Evolutionary conservation across 495 filamentous ascomycete species (phyloP), one percentile per base, ranked within the genome.

Genomic region (Astrocystis sublimbata): DNA sequence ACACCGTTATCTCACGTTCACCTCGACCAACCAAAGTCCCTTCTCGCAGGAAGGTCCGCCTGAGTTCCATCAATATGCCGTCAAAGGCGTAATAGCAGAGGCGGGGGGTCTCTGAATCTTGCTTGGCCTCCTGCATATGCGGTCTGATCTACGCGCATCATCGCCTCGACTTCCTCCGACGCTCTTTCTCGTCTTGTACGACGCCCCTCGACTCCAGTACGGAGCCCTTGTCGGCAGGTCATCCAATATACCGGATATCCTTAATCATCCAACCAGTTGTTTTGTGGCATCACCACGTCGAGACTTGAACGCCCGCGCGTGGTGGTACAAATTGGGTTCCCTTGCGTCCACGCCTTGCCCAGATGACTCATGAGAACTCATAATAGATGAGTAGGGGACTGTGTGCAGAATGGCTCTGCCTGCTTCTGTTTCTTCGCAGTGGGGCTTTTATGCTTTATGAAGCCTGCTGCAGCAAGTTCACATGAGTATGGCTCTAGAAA

Each of bases 101-200:
- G 23, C 28, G 40, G 30, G 54, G 54, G 54, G 10, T 13, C 42
- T 56, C 26, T 57, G 26, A 9, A 7, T 57, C 40, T 57, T 57
- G 54, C 40, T 45, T 45, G 40, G 54, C 40, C 45, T 33, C 40
- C 54, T 40, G 53, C 21, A 45, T 26, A 49, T 58, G 56, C 43
- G 56, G 40, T 31, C 56, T 38, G 45, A 50, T 59, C 56, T 41
- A 59, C 56, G 26, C 43, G 40, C 55, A 36, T 47, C 38, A 38
- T 28, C 21, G 42, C 40, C 40, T 26, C 43, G 56, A 28, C n/a
- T n/a, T n/a, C n/a, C n/a, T n/a, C n/a, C n/a, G n/a, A n/a, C n/a
- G n/a, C n/a, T n/a, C n/a, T n/a, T n/a, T n/a, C 33, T 55, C 52
- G 40, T 41, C 30, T 23, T 13, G 17, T 55, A 55, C 41, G 7